Percentiles rank a stretch among this genome's conserved stretches.
Evolutionary conservation across 495 filamentous ascomycete species (phyloP).

Genomic region (Polyplosphaeria fusca): DNA sequence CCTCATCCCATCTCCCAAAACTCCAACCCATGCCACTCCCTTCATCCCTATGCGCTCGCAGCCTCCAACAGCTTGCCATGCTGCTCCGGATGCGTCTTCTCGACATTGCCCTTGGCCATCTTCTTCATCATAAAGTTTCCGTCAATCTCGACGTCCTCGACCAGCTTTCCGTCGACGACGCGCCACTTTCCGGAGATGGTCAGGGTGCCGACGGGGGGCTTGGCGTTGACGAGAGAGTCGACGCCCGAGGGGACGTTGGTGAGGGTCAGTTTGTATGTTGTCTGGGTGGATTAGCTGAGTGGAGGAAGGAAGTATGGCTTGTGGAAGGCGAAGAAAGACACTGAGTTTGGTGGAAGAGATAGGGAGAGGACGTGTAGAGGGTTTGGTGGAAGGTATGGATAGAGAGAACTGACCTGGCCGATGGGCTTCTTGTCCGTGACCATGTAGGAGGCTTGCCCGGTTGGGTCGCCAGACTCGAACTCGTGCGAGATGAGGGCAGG

Average conservation of each 20-base stretch:
- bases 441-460: slow-evolving; percentile 23
- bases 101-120: slow-evolving; percentile 38
- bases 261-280: slow-evolving; percentile 35
- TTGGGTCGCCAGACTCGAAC: slow-evolving; percentile 29
- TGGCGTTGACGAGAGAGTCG: slow-evolving; percentile 35
- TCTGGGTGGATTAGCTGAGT: slow-evolving; percentile 13
- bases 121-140: slow-evolving; percentile 37
- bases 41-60: slow-evolving; percentile 18
- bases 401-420: slow-evolving; percentile 26
- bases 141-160: slow-evolving; percentile 36
- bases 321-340: no score
- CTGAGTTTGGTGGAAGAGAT: no score
- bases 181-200: slow-evolving; percentile 37
- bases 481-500: slow-evolving; percentile 28
- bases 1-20: no score
- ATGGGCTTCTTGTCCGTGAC: slow-evolving; percentile 37
- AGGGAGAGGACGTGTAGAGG: no score
- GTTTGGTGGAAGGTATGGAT: no score
- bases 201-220: slow-evolving; percentile 33
- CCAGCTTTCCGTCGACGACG: slow-evolving; percentile 21
- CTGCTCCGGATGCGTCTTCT: slow-evolving; percentile 35
- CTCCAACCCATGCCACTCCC: no score
- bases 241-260: slow-evolving; percentile 34
- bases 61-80: slow-evolving; percentile 28
- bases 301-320: background rate